phyloP scores from a whole-genome alignment of 768 basidiomycete species.

The Boletus rex-veris region DNA sequence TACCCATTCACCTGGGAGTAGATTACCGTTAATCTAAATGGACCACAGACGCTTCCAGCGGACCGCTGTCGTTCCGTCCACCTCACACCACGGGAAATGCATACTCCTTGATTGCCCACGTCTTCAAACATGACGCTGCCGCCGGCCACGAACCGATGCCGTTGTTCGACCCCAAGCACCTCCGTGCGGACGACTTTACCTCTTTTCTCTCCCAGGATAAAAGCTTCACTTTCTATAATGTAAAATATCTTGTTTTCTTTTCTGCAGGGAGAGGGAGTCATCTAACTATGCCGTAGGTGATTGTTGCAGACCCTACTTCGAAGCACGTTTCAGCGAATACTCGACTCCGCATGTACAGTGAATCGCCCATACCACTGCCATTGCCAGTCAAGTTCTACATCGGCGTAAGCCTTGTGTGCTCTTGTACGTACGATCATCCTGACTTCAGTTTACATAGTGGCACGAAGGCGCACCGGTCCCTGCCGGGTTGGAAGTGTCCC shows the following conservation, averaged over 20 bases:
- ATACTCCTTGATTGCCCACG: constrained; percentile 8
- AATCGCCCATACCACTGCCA: not conserved
- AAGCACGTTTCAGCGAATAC: constrained; percentile 5
- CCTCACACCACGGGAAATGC: not conserved
- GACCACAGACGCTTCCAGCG: not conserved
- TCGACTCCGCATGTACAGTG: constrained; percentile 7
- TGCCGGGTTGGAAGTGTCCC: constrained; percentile 3
- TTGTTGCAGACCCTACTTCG: constrained; percentile 9
- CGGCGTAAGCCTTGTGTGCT: not conserved
- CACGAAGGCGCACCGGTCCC: not conserved
- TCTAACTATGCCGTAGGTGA: not conserved
- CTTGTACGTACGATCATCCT: not conserved
- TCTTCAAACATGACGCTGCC: not conserved
- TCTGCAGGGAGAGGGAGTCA: not conserved
- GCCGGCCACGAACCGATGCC: not conserved
- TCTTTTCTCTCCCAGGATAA: not conserved
- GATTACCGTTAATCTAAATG: not conserved
- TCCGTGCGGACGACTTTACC: not conserved
- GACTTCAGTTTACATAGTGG: not conserved
- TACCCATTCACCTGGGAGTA: not conserved
- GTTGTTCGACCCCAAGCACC: not conserved
- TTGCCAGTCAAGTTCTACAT: not conserved
- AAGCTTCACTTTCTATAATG: constrained; percentile 4
- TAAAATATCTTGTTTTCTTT: not conserved
- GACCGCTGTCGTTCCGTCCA: constrained; percentile 6